Base-by-base conservation (phyloP, 2,329 filamentous ascomycete species). In the Colletotrichum incanum region DNA sequence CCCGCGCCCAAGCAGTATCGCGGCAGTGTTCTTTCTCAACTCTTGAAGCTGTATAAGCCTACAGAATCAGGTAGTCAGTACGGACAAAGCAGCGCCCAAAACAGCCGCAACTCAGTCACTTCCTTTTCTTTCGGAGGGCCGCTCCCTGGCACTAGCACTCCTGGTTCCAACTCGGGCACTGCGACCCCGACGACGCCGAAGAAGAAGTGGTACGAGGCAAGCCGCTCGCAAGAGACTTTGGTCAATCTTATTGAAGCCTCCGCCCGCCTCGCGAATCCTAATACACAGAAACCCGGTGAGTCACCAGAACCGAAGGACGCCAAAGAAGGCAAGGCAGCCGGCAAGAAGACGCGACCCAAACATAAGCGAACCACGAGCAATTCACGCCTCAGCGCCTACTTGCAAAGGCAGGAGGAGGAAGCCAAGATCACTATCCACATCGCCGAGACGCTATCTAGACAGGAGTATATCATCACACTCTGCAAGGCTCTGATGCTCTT, bases 401-500 rank as follows among this genome's bases (percentile, higher is more conserved):
- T 82, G 71, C 82, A 85, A 31, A 82, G 84, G 60, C 84, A 87
- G 18, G 85, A 86, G 75, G 79, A 81, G 12, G 71, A 74, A 60
- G 67, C 68, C 59, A 82, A 83, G 14, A 86, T 86, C 66, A 86
- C 84, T 0, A 78, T 86, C 20, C 84, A 87, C 76, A 91, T 91
- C 74, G 89, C 90, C 37, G 86, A 90, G 75, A 95, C 92, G 2
- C 86, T 98, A 18, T 90, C 91, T 47, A 89, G 94, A 3, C 94
- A 98, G 77, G 90, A 90, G 74, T 98, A 97, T 80, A 88, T 98
- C 63, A 89, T 95, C 74, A 94, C 93, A 78, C 89, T 98, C 5
- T 98, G 95, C 80, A 90, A 91, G 54, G 93, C 93, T 0, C 83
- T 98, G 73, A 98, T 98, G 94, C 86, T 91, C 73, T 97, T 93